These are phyloP conservation scores for Ceratocystis colombiana DNA, from an alignment of 2,329 filamentous ascomycete genomes.

Conservation along the genomic window DNA sequence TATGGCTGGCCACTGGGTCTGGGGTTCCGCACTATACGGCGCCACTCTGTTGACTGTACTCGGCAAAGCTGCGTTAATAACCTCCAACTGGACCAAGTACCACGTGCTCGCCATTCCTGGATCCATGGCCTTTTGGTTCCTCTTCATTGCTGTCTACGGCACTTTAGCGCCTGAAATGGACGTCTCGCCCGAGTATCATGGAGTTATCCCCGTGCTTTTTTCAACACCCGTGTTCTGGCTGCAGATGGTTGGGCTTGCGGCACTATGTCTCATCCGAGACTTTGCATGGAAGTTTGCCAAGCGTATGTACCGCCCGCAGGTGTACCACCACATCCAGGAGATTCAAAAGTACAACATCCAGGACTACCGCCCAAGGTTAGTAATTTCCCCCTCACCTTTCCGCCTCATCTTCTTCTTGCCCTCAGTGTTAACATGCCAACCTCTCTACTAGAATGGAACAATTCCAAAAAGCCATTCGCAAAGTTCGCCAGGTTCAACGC, in stretches of 20 bases:
- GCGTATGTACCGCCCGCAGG: conserved; percentile 91
- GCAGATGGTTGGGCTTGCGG: conserved; percentile 70
- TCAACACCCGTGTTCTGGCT: conserved; percentile 80
- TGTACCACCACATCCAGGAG: conserved; percentile 97
- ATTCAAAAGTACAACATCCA: conserved; percentile 99
- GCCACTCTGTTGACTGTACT: conserved; percentile 88
- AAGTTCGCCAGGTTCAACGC: conserved; percentile 93
- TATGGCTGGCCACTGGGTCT: conserved; percentile 89
- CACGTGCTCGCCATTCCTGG: conserved; percentile 91
- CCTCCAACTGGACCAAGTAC: conserved; percentile 98
- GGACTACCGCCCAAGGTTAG: conserved; percentile 87
- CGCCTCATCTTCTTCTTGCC: neutral
- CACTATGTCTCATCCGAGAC: conserved; percentile 75
- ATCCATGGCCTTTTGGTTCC: conserved; percentile 82
- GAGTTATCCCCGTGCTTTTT: conserved; percentile 72
- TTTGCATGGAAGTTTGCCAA: conserved; percentile 96
- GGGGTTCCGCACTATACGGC: conserved; percentile 91
- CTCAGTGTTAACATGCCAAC: neutral
- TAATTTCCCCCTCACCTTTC: conserved; percentile 26
- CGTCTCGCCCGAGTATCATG: conserved; percentile 75
- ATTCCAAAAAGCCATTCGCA: conserved; percentile 98
- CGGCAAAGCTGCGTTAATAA: conserved; percentile 87
- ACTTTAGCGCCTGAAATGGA: conserved; percentile 71
- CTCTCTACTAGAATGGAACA: conserved; percentile 74
- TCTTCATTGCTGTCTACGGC: conserved; percentile 79